Base-by-base conservation (phyloP, 2,329 filamentous ascomycete species). In the Colletotrichum navitas region DNA sequence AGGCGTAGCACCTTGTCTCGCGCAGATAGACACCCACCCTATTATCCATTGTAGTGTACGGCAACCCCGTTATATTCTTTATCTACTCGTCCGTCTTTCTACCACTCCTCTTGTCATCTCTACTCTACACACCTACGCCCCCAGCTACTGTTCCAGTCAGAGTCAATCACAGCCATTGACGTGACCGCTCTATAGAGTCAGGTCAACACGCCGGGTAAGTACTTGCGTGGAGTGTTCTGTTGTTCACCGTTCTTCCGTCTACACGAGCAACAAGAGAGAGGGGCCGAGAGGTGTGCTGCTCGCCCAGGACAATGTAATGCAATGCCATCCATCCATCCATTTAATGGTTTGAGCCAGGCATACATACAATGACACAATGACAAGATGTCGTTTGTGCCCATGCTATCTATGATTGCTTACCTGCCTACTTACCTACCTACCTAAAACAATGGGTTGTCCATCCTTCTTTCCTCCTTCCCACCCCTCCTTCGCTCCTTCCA, bases 401-500 rank as follows among this genome's bases (percentile, higher is more conserved):
- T 56, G 32, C 14, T 11, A 39, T 36, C 29, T 55, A 55, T 55
- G 29, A 36, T 36, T 7, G 11, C 49, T 5, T 18, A 18, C 14
- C 5, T 21, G 3, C 41, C 39, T 39, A 41, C 39, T 18, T 18
- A 2, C 5, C 39, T 18, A 16, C 34, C 51, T 54, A 14, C 66
- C 66, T 45, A 45, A 66, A 69, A 60, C 66, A 54, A 59, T 56
- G 32, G 63, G 45, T 55, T 70, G 41, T 66, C 56, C 52, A 45
- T 47, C 55, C 29, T 49, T 12, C 29, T 61, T 49, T 41, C 41
- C 45, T 61, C 58, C 26, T 34, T 43, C 21, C 36, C 36, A 39
- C 36, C 36, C 10, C 11, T n/a, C 54, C 54, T 55, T 47, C 36
- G 45, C 16, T 18, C 21, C 36, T 45, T 45, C 43, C 8, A 3